Percentiles rank a stretch among this genome's conserved stretches.
phyloP scores from a whole-genome alignment of 257 asterid genomes.

The Orobanche coerulescens region DNA sequence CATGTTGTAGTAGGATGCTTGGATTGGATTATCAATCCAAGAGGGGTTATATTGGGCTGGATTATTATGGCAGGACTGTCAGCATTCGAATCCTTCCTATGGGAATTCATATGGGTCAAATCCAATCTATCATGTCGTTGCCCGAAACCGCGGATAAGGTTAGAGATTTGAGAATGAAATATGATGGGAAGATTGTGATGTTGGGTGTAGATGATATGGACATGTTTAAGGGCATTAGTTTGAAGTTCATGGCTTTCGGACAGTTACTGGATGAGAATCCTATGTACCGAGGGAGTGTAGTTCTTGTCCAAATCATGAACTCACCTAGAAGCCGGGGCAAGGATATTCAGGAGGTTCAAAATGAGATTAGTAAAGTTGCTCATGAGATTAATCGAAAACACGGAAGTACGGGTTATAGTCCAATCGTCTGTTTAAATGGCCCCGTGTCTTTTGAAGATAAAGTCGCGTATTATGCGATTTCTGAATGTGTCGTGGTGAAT shows the following conservation, averaged over 20 bases:
- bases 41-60: conserved; percentile 80
- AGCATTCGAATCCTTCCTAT: conserved; percentile 71
- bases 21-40: conserved; percentile 80
- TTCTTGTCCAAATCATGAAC: conserved; percentile 68
- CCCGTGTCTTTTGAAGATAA: conserved; percentile 60
- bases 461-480: conserved; percentile 51
- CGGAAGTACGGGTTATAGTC: conserved; percentile 45
- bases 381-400: conserved; percentile 37
- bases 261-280: conserved; percentile 51
- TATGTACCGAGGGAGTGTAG: conserved; percentile 31
- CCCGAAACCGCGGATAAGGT: conserved; percentile 43
- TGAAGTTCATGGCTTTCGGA: conserved; percentile 64
- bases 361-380: conserved; percentile 49
- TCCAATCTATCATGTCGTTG: conserved; percentile 38
- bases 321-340: conserved; percentile 72
- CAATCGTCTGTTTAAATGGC: conserved; percentile 58
- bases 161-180: conserved; percentile 35
- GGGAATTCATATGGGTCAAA: conserved; percentile 71
- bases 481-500: conserved; percentile 83
- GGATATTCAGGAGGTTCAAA: conserved; percentile 64
- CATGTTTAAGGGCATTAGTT: conserved; percentile 73
- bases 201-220: conserved; percentile 89
- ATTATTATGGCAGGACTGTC: conserved; percentile 78
- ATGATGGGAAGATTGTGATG: conserved; percentile 48
- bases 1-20: conserved; percentile 90